Base-by-base conservation (phyloP, 306 rosid species). In the Gastrolobium bilobum region DNA sequence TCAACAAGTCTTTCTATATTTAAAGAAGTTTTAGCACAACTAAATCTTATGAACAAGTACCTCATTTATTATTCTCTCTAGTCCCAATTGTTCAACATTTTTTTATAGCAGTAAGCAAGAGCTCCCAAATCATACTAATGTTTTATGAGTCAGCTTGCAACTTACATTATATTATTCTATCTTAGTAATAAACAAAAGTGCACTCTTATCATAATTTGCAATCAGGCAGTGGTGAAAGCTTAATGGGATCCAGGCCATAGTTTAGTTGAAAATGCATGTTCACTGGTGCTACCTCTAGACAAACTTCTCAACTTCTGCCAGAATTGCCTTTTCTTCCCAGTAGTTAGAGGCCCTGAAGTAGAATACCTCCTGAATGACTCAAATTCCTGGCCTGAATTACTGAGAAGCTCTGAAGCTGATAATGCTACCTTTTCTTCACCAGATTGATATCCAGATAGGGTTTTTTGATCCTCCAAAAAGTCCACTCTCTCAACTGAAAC, bases 231-330 rank as follows among this genome's bases (percentile, higher is more conserved):
- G 53, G 63, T 34, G 20, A 79, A 78, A 82, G 50, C 42, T 78
- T 77, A 91, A 82, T 62, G 89, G 34, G 83, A 81, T 70, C 88
- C 87, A 58, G 85, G 84, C 90, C 89, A 85, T 35, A 70, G 77
- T 82, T 87, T 88, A 37, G 81, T 69, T 57, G 97, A 62, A 71
- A 80, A 86, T 31, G 93, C 97, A 90, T 88, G 93, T 73, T 92
- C 98, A 68, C 94, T 94, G 66, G 80, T 39, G 72, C 97, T 88
- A 66, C 97, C 94, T 82, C 91, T 66, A 6, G 98, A 89, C 80
- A 84, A 83, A 81, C 88, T 83, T 77, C 79, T 79, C 78, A 92
- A 77, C 76, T 88, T 89, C 78, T 87, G 88, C 99, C 99, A 91
- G 30, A 94, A 88, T 31, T 85, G 89, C 62, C 29, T 87, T 72